Percentiles rank a stretch among this genome's conserved stretches.
Conservation (phyloP, 306 rosid species). For the Psophocarpus tetragonolobus region DNA sequence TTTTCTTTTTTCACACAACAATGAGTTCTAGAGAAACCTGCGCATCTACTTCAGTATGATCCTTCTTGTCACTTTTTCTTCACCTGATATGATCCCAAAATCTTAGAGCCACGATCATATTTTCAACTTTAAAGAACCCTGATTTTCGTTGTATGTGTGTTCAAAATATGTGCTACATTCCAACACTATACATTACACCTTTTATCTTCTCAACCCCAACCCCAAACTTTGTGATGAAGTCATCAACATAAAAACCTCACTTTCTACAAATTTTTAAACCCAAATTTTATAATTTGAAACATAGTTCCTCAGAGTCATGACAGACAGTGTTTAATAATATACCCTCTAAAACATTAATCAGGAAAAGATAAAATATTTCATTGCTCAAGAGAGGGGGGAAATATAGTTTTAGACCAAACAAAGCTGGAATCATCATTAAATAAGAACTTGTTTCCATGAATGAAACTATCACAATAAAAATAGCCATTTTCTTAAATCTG, state of each 20-base stretch:
- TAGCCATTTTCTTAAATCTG: not conserved
- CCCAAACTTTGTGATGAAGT: slow-evolving; percentile 12
- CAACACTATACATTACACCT: not conserved
- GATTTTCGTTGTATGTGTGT: not conserved
- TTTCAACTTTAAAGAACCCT: not conserved
- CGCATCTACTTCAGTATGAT: not conserved
- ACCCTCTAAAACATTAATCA: not conserved
- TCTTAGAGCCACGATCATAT: not conserved
- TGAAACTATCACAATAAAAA: slow-evolving; percentile 3
- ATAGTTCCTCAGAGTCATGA: not conserved
- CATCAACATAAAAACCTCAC: not conserved
- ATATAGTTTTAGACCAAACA: not conserved
- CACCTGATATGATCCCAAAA: not conserved
- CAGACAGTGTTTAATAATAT: not conserved
- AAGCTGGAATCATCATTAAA: not conserved
- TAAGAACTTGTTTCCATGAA: not conserved
- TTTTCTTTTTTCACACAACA: not conserved
- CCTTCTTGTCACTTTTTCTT: not conserved
- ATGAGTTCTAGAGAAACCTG: not conserved
- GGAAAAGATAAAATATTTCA: not conserved
- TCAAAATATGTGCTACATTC: not conserved
- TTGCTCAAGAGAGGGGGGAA: not conserved
- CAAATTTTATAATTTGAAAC: not conserved
- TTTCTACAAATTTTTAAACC: not conserved
- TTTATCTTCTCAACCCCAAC: not conserved